Evolutionary conservation across 257 asterid species (phyloP).

Genomic region (Catharanthus roseus): DNA sequence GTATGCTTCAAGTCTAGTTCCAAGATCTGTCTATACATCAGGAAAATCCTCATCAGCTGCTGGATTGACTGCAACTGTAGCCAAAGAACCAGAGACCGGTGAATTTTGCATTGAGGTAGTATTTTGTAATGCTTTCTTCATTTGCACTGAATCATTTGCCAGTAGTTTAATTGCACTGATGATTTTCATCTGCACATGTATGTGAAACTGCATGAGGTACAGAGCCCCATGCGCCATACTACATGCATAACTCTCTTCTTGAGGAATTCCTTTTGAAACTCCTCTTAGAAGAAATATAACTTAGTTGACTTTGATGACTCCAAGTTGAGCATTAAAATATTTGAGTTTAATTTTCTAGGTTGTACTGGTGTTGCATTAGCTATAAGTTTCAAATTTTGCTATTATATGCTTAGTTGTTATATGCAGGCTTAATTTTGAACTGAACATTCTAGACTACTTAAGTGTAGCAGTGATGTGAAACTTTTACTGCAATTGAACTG

Average conservation of each 20-base stretch:
- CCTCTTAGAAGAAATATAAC: not conserved
- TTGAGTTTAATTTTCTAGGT: not conserved
- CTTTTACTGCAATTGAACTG: not conserved
- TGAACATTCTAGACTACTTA: too few species aligned
- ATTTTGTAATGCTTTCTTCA: not conserved
- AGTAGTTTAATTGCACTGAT: not conserved
- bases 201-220: not conserved
- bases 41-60: conserved; percentile 99
- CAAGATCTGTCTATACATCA: conserved; percentile 96
- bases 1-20: conserved; percentile 78
- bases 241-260: not conserved
- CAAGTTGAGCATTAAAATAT: not conserved
- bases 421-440: too few species aligned
- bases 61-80: conserved; percentile 97
- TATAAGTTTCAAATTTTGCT: not conserved
- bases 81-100: conserved; percentile 99
- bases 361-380: not conserved
- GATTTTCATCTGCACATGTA: not conserved
- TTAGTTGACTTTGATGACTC: not conserved
- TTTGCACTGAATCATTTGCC: not conserved
- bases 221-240: not conserved
- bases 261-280: not conserved
- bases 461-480: too few species aligned
- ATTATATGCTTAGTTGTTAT: not conserved
- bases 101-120: conserved; percentile 98